Base-by-base conservation (phyloP, 2,329 filamentous ascomycete genomes). In the Pseudopyricularia javanii region DNA sequence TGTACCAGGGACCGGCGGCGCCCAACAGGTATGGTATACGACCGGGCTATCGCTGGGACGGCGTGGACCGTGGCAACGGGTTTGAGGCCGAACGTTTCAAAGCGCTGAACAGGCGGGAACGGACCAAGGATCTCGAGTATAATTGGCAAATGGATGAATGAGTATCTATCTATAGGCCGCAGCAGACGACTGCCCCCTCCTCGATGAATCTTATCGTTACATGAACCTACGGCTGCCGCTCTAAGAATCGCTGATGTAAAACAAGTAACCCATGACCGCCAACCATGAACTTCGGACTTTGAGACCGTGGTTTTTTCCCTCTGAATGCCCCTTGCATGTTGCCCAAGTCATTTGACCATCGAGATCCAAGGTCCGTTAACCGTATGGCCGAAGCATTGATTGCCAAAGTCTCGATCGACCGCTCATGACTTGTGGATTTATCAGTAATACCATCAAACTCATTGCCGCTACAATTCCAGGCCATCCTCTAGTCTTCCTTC, bases 51-150 rank as follows among this genome's bases (percentile, higher is more conserved):
- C 76, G 88, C 58, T 98, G 93, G 93, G 93, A 98, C 73, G 93
- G 94, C 6, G 93, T 98, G 17, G 93, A 98, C 73, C 77, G 93
- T 58, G 78, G 88, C 20, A 98, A 89, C 69, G 91, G 91, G 0
- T 97, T 96, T 65, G 93, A 98, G 71, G 86, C 81, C 56, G 85
- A 96, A 64, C 86, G 91, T 71, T 97, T 97, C 70, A 89, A 86
- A 65, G 88, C 90, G 2, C 74, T 91, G 59, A 96, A 96, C 66
- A 74, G 82, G 59, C 80, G 80, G 59, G 82, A 83, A 61, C 82
- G 90, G 64, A 82, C 86, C 60, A 86, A 87, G 67, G 85, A 85
- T 32, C 68, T 97, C 62, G 83, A 91, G 61, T 97, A 96, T 68
- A 82, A 86, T 32, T 98, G 91, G 93, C 88, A 96, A 74, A 93